Evolutionary conservation across 305 asterid species (phyloP), one percentile per base, ranked within the genome.

Genomic region (Rubia tinctorum): DNA sequence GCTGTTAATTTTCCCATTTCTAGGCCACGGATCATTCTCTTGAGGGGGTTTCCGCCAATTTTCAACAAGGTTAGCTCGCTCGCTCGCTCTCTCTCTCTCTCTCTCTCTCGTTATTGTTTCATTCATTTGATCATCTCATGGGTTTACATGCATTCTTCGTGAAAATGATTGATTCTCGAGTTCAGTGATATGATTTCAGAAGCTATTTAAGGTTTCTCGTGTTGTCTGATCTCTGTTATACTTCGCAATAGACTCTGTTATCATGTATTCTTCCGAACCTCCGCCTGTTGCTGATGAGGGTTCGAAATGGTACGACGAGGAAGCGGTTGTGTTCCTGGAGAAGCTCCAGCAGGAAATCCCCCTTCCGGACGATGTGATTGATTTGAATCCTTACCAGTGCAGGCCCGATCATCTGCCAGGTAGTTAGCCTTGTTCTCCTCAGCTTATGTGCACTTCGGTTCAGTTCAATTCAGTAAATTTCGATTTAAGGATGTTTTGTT

Each of bases 371-470:
- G 77, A 85, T 34, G 86, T 91, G 84, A 60, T 76, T 70, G 81
- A 39, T 0, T 81, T 72, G 49, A 86, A 79, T 81, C 97, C 93
- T 66, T 89, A 76, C 74, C 80, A 76, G 62, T 71, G 10, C 58
- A 70, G 65, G 69, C 95, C 95, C 40, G 77, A 84, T 39, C 58
- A 78, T 76, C 85, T 89, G 73, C 95, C 89, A 27, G 88, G 97
- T 90, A 64, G 69, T 70, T 71, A 58, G 14, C 18, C n/a, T 51
- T 5, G 34, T 30, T 30, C 34, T 30, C 3, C 3, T 3, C 34
- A 30, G 34, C 34, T 30, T 30, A 30, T 30, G 34, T 30, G 34
- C 34, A 30, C 34, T 30, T 30, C 34, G 34, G 34, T 30, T 30
- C 34, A 30, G 34, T 30, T 30, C 34, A 30, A 30, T 30, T 30